Evolutionary conservation across 306 rosid species (phyloP), one percentile per base, ranked within the genome.

Genomic region (Citrullus mucosospermus): DNA sequence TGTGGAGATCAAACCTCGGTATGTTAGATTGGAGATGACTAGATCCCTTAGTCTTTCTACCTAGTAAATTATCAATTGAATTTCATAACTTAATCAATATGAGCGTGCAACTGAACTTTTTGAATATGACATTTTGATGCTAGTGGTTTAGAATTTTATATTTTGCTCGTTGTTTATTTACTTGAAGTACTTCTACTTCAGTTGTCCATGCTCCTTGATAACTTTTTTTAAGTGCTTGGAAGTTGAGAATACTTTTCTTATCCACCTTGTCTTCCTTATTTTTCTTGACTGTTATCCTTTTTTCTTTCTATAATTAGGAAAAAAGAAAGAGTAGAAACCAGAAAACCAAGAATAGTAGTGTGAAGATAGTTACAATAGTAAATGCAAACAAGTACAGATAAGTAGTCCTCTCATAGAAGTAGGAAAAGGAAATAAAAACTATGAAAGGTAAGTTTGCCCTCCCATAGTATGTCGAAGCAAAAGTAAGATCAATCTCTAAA

Each of bases 1-100:
- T 80, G 87, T 88, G 22, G 99, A 92, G 88, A 91, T 95, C 77
- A 95, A 92, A 82, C 99, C 97, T 20, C 97, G 99, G 99, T 95
- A 84, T 8, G 86, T 54, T 44, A 53, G 75, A 30, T 70, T 61
- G 20, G 78, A 81, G 20, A 76, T 62, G 76, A 48, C 81, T 75
- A 50, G 56, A 68, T 68, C 32, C 41, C 2, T 68, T 36, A 39
- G 43, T 12, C 18, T 68, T n/a, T 38, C n/a, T 72, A 4, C 12
- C 41, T 14, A 3, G 60, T 25, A 50, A 72, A 30, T 22, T 71
- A 50, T 50, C 60, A 15, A 50, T 72, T 34, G 56, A 28, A 46
- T 46, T 72, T 0, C 38, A n/a, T 6, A 72, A 43, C 17, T 22
- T 70, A 25, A 13, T 44, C 56, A 22, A 43, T n/a, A 46, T 44